phyloP scores from a whole-genome alignment of 495 filamentous ascomycete species.

The Penicillium verhagenii region DNA sequence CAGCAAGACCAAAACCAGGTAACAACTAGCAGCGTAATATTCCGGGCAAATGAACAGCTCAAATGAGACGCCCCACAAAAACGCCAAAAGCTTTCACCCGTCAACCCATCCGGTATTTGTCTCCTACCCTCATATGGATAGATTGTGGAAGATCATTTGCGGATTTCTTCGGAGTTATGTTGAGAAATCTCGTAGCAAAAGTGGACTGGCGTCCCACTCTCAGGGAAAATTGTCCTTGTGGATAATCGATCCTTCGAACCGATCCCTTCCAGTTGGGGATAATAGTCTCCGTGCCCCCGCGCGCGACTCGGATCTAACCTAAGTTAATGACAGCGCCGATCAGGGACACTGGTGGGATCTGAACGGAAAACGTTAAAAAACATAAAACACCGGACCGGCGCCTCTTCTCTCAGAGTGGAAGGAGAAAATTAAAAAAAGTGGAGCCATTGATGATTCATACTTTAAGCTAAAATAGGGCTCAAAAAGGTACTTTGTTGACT shows the following conservation, averaged over 20 bases:
- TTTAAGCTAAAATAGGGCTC: neutral
- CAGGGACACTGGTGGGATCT: neutral
- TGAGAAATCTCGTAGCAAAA: neutral
- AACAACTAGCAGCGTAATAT: too few species aligned
- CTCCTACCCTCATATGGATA: neutral
- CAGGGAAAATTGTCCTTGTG: neutral
- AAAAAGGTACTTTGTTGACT: neutral
- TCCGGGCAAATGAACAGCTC: neutral
- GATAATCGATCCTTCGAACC: neutral
- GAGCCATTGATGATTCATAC: neutral
- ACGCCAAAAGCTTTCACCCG: neutral
- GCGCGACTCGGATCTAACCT: neutral
- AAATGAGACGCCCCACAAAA: neutral
- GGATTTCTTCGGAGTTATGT: neutral
- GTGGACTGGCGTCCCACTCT: too few species aligned
- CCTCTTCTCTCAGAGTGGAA: neutral
- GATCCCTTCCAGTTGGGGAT: constrained; percentile 7
- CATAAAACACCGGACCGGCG: neutral
- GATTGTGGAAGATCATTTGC: neutral
- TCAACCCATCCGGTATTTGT: neutral
- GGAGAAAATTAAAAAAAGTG: neutral
- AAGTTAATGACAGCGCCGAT: constrained; percentile 13
- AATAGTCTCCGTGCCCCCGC: neutral
- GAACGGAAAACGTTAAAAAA: neutral
- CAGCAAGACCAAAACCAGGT: neutral